Percentiles rank a stretch among this genome's conserved stretches.
Evolutionary conservation across 2,329 filamentous ascomycete genomes (phyloP).

Genomic region (Colletotrichum lupini): DNA sequence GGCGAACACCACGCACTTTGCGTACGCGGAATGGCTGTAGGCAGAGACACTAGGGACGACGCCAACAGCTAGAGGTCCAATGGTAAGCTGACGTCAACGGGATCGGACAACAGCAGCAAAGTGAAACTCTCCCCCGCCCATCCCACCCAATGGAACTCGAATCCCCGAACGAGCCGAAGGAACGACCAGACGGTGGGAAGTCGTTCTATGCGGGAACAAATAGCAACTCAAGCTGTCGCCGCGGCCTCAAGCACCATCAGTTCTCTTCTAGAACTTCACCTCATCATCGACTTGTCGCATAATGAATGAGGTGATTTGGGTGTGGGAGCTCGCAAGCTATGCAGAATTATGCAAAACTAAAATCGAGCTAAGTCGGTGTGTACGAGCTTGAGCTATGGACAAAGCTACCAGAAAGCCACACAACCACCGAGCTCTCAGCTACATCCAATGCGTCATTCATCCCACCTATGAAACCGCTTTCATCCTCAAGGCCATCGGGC

Average conservation of each 20-base stretch:
- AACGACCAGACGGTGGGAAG: constrained; percentile 4
- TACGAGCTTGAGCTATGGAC: background rate
- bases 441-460: constrained; percentile 25
- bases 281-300: constrained; percentile 11
- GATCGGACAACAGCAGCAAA: constrained; percentile 24
- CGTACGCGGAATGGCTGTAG: background rate
- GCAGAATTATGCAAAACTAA: background rate
- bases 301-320: constrained; percentile 25
- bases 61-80: constrained; percentile 13
- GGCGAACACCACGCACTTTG: background rate
- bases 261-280: background rate
- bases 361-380: background rate
- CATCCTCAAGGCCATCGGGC: constrained; percentile 11
- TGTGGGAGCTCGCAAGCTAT: constrained; percentile 9
- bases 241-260: background rate
- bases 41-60: background rate
- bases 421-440: background rate
- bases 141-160: constrained; percentile 2
- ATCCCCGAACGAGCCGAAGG: constrained; percentile 19
- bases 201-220: background rate
- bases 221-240: background rate
- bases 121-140: constrained; percentile 27
- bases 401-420: background rate
- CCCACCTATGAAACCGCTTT: constrained; percentile 30
- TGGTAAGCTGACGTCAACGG: constrained; percentile 37